These are phyloP conservation scores for Exophiala viscosa DNA, from an alignment of 2,329 filamentous ascomycete genomes.

Conservation along the genomic window DNA sequence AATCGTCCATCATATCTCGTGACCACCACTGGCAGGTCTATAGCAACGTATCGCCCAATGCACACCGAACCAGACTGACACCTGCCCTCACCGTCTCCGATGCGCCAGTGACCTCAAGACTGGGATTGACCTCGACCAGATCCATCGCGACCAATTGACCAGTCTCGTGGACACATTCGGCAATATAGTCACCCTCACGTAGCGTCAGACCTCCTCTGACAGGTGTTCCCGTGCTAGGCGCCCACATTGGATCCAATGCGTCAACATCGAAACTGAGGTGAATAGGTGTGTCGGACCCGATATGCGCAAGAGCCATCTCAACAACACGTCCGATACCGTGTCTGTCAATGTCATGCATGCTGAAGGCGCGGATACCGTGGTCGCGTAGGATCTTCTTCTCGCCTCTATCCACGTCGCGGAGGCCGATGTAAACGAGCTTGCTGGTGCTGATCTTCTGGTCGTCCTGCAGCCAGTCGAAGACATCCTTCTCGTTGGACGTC, in stretches of 20 bases:
- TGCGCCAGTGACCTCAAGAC: slow-evolving; percentile 65
- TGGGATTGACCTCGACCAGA: slow-evolving; percentile 77
- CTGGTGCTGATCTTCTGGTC: slow-evolving; percentile 56
- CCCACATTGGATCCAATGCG: slow-evolving; percentile 92
- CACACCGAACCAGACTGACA: slow-evolving; percentile 86
- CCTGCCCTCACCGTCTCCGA: slow-evolving; percentile 85
- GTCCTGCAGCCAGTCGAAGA: slow-evolving; percentile 84
- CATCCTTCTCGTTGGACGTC: slow-evolving; percentile 67
- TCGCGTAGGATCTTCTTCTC: slow-evolving; percentile 92
- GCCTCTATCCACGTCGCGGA: slow-evolving; percentile 85
- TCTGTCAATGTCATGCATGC: slow-evolving; percentile 97
- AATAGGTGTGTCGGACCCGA: slow-evolving; percentile 90
- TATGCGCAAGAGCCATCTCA: slow-evolving; percentile 97
- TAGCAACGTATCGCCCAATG: slow-evolving; percentile 84
- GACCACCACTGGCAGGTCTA: slow-evolving; percentile 37
- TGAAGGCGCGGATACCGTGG: slow-evolving; percentile 89
- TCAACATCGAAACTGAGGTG: slow-evolving; percentile 98
- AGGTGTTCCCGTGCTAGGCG: slow-evolving; percentile 90
- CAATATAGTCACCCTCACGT: slow-evolving; percentile 95
- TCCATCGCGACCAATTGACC: slow-evolving; percentile 76
- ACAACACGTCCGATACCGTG: slow-evolving; percentile 93
- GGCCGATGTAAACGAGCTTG: slow-evolving; percentile 95
- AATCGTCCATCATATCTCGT: not conserved
- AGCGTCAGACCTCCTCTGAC: slow-evolving; percentile 90
- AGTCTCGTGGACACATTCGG: slow-evolving; percentile 77